Percentiles rank a stretch among this genome's conserved stretches.
These are phyloP conservation scores for Colletotrichum sp. DNA, from an alignment of 2,329 filamentous ascomycete genomes.

Conservation along the genomic window DNA sequence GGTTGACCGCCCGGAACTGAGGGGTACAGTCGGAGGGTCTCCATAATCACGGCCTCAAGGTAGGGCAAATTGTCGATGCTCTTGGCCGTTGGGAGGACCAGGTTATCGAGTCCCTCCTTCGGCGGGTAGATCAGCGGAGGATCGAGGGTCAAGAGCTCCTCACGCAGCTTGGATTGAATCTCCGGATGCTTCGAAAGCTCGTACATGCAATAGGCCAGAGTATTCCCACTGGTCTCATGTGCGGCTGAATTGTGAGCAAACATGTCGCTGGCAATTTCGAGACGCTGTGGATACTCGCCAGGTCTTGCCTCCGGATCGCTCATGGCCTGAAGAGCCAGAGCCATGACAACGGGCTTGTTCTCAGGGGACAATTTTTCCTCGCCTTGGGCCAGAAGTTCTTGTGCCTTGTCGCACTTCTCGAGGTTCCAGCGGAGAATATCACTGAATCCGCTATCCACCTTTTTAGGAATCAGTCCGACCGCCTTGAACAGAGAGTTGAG, in stretches of 20 bases:
- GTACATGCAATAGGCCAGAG: background rate
- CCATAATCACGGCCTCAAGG: background rate
- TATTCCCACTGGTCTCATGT: background rate
- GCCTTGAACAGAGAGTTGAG: background rate
- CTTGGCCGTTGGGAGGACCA: background rate
- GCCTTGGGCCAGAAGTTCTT: background rate
- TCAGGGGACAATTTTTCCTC: background rate
- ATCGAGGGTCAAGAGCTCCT: background rate
- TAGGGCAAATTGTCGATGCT: background rate
- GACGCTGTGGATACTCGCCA: background rate
- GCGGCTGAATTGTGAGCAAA: background rate
- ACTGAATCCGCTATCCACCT: background rate
- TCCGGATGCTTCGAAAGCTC: background rate
- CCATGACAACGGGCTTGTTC: background rate
- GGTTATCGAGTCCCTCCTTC: rapidly evolving
- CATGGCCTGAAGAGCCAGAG: background rate
- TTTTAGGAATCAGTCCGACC: background rate
- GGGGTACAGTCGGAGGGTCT: background rate
- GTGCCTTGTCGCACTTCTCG: background rate
- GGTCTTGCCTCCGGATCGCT: background rate
- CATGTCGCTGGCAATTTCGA: background rate
- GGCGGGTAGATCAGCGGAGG: background rate
- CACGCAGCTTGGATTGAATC: background rate
- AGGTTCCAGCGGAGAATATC: background rate
- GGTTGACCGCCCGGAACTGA: background rate